Evolutionary conservation across 1,284 basidiomycete genomes (phyloP), one percentile per base, ranked within the genome.

Genomic region (Puccinia hordei): DNA sequence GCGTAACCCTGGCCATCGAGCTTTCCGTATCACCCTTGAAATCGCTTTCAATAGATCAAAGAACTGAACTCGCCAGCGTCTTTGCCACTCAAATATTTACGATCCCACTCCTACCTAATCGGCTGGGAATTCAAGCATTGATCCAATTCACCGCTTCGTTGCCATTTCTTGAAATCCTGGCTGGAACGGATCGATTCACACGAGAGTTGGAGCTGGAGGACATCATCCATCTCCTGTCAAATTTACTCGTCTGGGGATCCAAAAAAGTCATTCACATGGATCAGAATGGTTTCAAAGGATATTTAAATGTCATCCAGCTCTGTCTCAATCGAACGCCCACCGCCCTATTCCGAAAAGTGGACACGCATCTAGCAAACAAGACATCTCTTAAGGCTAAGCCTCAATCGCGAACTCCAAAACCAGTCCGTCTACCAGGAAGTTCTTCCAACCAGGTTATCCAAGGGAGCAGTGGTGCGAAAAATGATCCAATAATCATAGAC

Each of bases 161-260:
- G 35, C 77, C 77, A 24, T 72, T 79, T 41, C 13, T 55, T 49
- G 66, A 79, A 44, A 59, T 79, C 24, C 38, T 79, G 17, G 2
- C 51, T 30, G 55, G 24, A 17, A 30, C 66, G 9, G 44, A 53
- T 41, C 35, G 24, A 41, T 35, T 59, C 44, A 61, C 63, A 24
- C 2, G 55, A 30, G 57, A 63, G 4, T 44, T 74, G 5, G 24
- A 71, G 41, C 19, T 57, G 41, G 68, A 71, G 30, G 30, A 41
- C 15, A 59, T 30, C 57, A 51, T 79, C 53, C 66, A 79, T 69
- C 30, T 79, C 6, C n/a, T 79, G 38, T 57, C 77, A 22, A 79
- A 79, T n/a, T 53, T 79, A 30, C 44, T 79, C 6, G 53, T 68
- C 22, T 79, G 77, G 77, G 77, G 77, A 27, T 79, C 77, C 33